phyloP scores from a whole-genome alignment of 2,329 filamentous ascomycete genomes.

The Zasmidium cellare region DNA sequence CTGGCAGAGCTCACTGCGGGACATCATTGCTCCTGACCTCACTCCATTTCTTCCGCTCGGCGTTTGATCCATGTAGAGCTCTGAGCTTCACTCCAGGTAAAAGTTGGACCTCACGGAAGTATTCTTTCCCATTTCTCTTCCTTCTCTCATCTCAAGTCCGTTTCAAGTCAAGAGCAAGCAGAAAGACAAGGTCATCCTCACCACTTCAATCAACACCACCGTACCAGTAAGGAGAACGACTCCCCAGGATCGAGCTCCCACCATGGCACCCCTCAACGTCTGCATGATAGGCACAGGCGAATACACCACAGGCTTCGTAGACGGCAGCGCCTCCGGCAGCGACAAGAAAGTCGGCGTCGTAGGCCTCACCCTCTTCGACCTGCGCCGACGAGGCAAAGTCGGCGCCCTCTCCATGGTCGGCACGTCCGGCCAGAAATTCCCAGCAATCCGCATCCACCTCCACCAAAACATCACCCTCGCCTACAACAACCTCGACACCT shows the following conservation, averaged over 20 bases:
- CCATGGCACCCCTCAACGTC: constrained; percentile 52
- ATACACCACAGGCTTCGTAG: constrained; percentile 95
- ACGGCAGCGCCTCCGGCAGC: constrained; percentile 75
- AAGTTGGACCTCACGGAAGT: neutral
- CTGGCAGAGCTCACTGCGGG: neutral
- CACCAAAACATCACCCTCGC: constrained; percentile 78
- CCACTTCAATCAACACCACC: too few relatives aligned
- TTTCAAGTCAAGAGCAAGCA: constrained; percentile 8
- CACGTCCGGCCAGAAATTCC: constrained; percentile 84
- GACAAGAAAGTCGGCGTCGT: constrained; percentile 98
- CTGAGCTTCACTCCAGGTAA: neutral
- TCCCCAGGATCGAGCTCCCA: neutral
- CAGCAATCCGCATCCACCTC: constrained; percentile 85
- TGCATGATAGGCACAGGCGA: constrained; percentile 80
- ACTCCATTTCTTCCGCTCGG: constrained; percentile 16
- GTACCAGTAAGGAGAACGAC: too few relatives aligned
- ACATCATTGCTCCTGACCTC: constrained; percentile 8
- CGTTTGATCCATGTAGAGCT: constrained; percentile 14
- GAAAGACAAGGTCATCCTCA: neutral
- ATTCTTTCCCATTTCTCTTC: constrained; percentile 6
- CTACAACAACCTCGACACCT: constrained; percentile 84
- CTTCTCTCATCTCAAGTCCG: neutral
- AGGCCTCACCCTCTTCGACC: constrained; percentile 83
- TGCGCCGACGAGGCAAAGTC: constrained; percentile 85
- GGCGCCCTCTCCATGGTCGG: constrained; percentile 85